Evolutionary conservation across 1,284 basidiomycete genomes (phyloP).

Genomic region (Exobasidium cylindrosporum): DNA sequence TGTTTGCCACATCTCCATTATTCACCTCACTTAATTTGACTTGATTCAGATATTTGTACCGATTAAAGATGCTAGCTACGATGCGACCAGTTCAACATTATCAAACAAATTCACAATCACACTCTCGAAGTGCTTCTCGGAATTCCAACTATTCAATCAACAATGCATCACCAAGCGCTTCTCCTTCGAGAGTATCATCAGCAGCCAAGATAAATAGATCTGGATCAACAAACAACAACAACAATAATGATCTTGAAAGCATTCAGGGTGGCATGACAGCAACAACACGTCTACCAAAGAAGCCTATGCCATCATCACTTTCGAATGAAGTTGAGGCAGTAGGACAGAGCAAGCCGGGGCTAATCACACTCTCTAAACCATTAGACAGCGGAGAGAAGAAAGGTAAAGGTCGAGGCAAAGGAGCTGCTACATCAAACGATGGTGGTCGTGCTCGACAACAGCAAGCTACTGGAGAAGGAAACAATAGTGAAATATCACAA

Average conservation of each 20-base stretch:
- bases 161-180: slow-evolving; percentile 17
- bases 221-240: not conserved
- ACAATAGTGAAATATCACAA: not conserved
- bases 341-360: slow-evolving; percentile 21
- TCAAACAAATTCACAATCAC: slow-evolving; percentile 25
- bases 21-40: too few species aligned
- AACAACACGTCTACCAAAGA: slow-evolving; percentile 24
- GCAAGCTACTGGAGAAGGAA: not conserved
- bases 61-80: slow-evolving; percentile 37
- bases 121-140: slow-evolving; percentile 33
- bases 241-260: not conserved
- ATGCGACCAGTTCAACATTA: slow-evolving; percentile 36
- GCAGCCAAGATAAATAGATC: slow-evolving; percentile 17
- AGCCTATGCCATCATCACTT: slow-evolving; percentile 13
- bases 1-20: too few species aligned
- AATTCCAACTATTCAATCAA: slow-evolving; percentile 21
- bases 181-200: slow-evolving; percentile 23
- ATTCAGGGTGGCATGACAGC: not conserved
- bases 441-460: not conserved
- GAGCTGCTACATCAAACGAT: not conserved
- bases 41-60: too few species aligned
- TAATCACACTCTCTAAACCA: slow-evolving; percentile 36
- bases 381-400: slow-evolving; percentile 15
- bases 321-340: slow-evolving; percentile 4
- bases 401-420: not conserved